Base-by-base conservation (phyloP, 805 yeast genomes). In the Sporopachydermia lactativora region DNA sequence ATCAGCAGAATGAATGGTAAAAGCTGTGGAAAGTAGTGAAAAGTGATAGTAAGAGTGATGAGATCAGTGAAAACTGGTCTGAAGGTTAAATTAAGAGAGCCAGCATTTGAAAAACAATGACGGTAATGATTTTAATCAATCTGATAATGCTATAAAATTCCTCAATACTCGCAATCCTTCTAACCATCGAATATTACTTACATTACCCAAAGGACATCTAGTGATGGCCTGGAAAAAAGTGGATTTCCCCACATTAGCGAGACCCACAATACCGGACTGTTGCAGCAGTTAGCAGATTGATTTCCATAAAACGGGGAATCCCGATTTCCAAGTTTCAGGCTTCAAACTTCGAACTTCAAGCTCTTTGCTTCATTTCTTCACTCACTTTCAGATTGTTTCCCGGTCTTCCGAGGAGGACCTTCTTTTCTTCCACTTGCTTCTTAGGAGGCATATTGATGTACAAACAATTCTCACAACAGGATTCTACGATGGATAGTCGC, bases 351-450 rank as follows among this genome's bases (percentile, higher is more conserved):
- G n/a, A n/a, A 35, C 24, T 35, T 35, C 15, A 11, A 11, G 35
- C 11, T 35, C 14, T 48, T 44, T 36, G 36, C 18, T 4, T 18
- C 3, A 34, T 3, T 6, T 4, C 14, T 8, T 17, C 3, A 15
- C 45, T 18, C 17, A 66, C 70, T 66, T 73, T 74, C 55, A 76
- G 61, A 59, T 74, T 75, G 58, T 75, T 75, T 52, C 83, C 82
- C 57, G 92, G 92, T 61, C 94, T 79, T 49, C 94, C 92, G 50
- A 84, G 73, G 47, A 79, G 70, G 52, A 84, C 68, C 57, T 81
- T 82, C 55, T 77, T 75, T 57, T 78, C 86, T 57, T 65, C 75
- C 47, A 61, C 75, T 62, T 67, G 71, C 67, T 76, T 75, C 66
- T 80, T 80, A 62, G 86, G 86, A 47, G 86, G 81, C 88, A 80